phyloP scores from a whole-genome alignment of 2,329 filamentous ascomycete genomes.

The Venturia pyrina region DNA sequence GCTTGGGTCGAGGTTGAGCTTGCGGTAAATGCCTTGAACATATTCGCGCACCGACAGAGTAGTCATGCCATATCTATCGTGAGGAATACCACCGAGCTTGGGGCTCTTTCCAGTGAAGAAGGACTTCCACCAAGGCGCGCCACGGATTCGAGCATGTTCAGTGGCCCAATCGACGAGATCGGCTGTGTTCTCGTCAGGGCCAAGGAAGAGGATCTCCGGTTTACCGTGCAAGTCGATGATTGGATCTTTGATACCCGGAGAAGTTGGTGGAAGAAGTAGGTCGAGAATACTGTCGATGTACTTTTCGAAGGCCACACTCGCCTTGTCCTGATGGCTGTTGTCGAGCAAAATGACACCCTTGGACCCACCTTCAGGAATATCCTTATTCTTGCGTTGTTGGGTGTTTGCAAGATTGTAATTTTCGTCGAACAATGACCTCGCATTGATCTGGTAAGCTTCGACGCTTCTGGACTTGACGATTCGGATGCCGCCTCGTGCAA shows the following conservation, averaged over 20 bases:
- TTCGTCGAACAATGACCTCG: conserved; percentile 91
- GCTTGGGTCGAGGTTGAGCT: conserved; percentile 78
- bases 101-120: conserved; percentile 99
- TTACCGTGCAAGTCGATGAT: conserved; percentile 93
- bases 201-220: conserved; percentile 96
- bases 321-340: conserved; percentile 87
- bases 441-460: conserved; percentile 94
- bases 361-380: conserved; percentile 94
- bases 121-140: conserved; percentile 98
- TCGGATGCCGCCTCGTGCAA: conserved; percentile 90
- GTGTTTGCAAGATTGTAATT: conserved; percentile 98
- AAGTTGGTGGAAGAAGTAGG: conserved; percentile 77
- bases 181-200: conserved; percentile 96
- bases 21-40: conserved; percentile 92
- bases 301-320: conserved; percentile 90
- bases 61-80: conserved; percentile 96
- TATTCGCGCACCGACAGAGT: conserved; percentile 94
- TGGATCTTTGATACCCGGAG: conserved; percentile 96
- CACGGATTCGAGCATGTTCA: conserved; percentile 75
- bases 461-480: conserved; percentile 97
- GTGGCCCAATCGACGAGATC: conserved; percentile 99
- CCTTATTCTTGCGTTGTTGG: conserved; percentile 99
- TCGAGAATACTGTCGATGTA: conserved; percentile 99
- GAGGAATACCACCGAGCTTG: conserved; percentile 89
- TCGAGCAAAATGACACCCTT: conserved; percentile 97